Evolutionary conservation across 192 early-diverging fungal genomes (phyloP), one percentile per base, ranked within the genome.

Genomic region (Gigaspora rosea): DNA sequence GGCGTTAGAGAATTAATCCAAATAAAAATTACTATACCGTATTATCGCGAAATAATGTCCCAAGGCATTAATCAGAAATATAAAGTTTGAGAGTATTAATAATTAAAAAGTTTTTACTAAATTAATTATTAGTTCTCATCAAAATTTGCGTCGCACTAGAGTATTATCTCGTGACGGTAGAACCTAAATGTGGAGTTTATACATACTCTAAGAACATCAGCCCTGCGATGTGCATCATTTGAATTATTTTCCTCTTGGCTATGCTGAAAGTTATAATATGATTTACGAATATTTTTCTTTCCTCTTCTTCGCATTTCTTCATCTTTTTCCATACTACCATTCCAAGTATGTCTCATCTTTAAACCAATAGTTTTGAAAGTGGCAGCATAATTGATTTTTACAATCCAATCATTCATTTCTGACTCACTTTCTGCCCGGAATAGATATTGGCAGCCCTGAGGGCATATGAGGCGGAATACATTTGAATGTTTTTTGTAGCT

Each of bases 391-490:
- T 94, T 94, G 62, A 94, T 90, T 51, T 89, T 88, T 48, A 86
- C 82, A 85, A 94, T 92, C 93, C 93, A 94, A 75, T 94, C 91
- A 41, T 92, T 89, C 81, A 94, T 90, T 27, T 90, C 87, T 49
- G 87, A 83, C 72, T 92, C 91, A 61, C 82, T 84, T 8, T 91
- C 82, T 3, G 91, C 90, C 80, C 89, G 85, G 67, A 94, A 85
- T 46, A 94, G 77, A 63, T 91, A 90, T 76, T 93, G 91, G 72
- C 92, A 88, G 22, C 90, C 90, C 50, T 92, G 89, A 8, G 85
- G 89, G 4, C 90, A 87, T 32, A 90, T 84, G 16, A 94, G 79
- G 13, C 93, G 88, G 78, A 93, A 93, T 16, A 92, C 92, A 51
- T 94, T 86, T n/a, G 89, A 86, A 71, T 94, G 92, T 85, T 94